Evolutionary conservation across 371 early-diverging fungal genomes (phyloP), one percentile per base, ranked within the genome.

Genomic region (Catenaria anguillulae): DNA sequence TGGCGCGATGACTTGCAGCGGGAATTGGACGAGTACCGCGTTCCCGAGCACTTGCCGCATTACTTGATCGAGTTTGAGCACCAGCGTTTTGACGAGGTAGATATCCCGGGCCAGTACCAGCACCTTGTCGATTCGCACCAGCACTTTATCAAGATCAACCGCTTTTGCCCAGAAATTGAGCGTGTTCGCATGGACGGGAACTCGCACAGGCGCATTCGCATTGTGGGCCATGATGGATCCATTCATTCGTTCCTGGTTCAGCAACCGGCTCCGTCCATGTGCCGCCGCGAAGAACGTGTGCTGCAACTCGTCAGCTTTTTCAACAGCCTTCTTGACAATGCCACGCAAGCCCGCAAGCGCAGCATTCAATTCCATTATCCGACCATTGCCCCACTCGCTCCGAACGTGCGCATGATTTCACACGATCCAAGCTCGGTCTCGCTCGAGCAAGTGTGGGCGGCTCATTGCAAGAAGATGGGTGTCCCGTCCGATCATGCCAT

Each of bases 61-160:
- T 93, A 92, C 73, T 72, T 98, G 60, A 93, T 89, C 2, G 97
- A 98, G 66, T 96, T 97, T 75, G 95, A 97, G 70, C 90, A 93
- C 71, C 89, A 91, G 63, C 91, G 90, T 71, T 94, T 95, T 67
- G 96, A 96, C 67, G 97, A 97, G 66, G 86, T 98, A 6, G 95
- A 97, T 63, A 85, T 98, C 10, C 98, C 98, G 21, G 98, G 98
- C 1, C 97, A 98, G 74, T 97, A 97, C 67, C 72, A 92, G 64
- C 66, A 86, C 76, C 77, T 90, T 45, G 42, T 48, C 34, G 36
- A 58, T 63, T 34, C 26, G 15, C 40, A 21, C n/a, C 31, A 36
- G 19, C 64, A 92, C 71, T 93, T 97, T 75, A 77, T 92, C 33
- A 79, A 88, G 31, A 96, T 98, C 63, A 93, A 93, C 63, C 83